Base-by-base conservation (phyloP, 164 flowering plant species). In the Litsea cubeba region DNA sequence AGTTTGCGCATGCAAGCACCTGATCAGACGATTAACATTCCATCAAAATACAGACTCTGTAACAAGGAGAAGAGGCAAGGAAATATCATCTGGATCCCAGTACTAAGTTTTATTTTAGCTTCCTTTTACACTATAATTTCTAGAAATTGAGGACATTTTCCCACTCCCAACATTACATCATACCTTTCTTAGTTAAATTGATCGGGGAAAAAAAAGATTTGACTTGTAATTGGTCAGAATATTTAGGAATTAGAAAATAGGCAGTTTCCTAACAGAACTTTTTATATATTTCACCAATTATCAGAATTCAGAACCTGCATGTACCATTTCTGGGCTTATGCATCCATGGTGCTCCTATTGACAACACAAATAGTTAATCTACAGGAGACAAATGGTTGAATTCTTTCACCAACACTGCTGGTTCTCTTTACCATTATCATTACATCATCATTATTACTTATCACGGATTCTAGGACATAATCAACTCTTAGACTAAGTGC, bases 1-100 rank as follows among this genome's bases (percentile, higher is more conserved):
- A 62, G 76, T 91, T 85, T 63, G 97, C 89, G 72, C 99, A 95
- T 26, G 98, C 98, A 62, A 91, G 35, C 72, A 95, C 99, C 99
- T 95, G 75, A 46, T n/a, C 57, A 74, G 54, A 74, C 8, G 68
- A 30, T 67, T n/a, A 54, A 54, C 60, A 15, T 54, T 54, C 46
- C 46, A 40, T 40, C 46, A 40, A 40, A 54, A 54, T 54, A 66
- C 46, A 17, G n/a, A 17, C 14, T 28, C 46, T 18, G 17, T 66
- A 28, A 66, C 28, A 28, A 66, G 28, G 25, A 25, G 35, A 66
- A 66, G 35, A 28, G 20, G 28, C 12, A 66, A 66, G 46, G 11
- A 4, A 64, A 11, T 20, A 66, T 66, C 69, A 26, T 32, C n/a
- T 5, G 6, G 5, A 66, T 28, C 18, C 11, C 69, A 28, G 50